Conservation (phyloP, 2,329 filamentous ascomycete genomes). For the Graphium sp. region DNA sequence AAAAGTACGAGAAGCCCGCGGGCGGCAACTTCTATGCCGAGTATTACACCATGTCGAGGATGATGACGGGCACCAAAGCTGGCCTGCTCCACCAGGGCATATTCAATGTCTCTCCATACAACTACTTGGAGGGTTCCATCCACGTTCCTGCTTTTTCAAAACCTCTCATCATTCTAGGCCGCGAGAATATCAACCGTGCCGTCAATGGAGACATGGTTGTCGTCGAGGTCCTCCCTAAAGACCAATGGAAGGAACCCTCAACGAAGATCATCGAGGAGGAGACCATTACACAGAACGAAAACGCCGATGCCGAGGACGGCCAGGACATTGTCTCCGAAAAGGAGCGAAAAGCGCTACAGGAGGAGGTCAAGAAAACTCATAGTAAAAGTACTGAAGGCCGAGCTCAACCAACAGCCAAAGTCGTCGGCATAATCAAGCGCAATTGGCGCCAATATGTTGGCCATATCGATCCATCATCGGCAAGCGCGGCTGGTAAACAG, state of each 20-base stretch:
- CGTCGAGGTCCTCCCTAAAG: constrained; percentile 79
- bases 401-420: constrained; percentile 77
- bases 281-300: constrained; percentile 79
- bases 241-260: constrained; percentile 94
- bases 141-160: constrained; percentile 84
- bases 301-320: constrained; percentile 66
- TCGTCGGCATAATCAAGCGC: constrained; percentile 83
- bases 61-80: constrained; percentile 85
- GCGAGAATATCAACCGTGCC: constrained; percentile 91
- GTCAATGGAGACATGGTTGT: constrained; percentile 88
- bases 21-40: constrained; percentile 69
- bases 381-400: constrained; percentile 58
- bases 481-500: constrained; percentile 54
- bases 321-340: constrained; percentile 71
- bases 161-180: constrained; percentile 69
- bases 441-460: constrained; percentile 98
- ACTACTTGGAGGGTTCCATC: constrained; percentile 88
- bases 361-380: constrained; percentile 78
- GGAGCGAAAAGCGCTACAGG: constrained; percentile 73
- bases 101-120: constrained; percentile 94
- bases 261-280: constrained; percentile 95
- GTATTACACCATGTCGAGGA: constrained; percentile 74
- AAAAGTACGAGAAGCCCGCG: constrained; percentile 44
- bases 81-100: constrained; percentile 84
- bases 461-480: constrained; percentile 77